These are phyloP conservation scores for Candida ascalaphidarum DNA, from an alignment of 805 yeast species.

Conservation along the genomic window DNA sequence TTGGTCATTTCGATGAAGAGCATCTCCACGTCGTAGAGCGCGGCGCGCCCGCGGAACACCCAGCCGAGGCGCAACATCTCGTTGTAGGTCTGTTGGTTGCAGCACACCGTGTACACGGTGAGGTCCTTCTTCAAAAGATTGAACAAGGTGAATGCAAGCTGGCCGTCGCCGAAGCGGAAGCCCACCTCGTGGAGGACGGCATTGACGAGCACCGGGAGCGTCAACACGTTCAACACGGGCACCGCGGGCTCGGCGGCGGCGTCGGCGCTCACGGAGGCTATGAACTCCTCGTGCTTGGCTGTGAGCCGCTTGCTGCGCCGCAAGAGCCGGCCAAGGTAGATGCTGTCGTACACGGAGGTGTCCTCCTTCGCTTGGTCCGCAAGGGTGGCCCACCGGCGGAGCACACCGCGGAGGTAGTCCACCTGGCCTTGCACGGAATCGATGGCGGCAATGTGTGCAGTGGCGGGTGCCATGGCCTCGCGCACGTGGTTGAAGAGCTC, in stretches of 20 bases:
- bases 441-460: conserved; percentile 11
- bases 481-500: conserved; percentile 1
- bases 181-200: conserved; percentile 14
- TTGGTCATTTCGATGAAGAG: conserved; percentile 29
- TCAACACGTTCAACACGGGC: conserved; percentile 22
- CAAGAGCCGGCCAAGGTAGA: conserved; percentile 8
- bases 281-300: conserved; percentile 10
- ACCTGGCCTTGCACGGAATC: conserved; percentile 7
- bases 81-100: conserved; percentile 35
- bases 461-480: conserved; percentile 12
- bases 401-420: conserved; percentile 8
- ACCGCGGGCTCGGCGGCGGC: conserved; percentile 10
- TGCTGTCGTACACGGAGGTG: conserved; percentile 2
- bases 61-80: conserved; percentile 27
- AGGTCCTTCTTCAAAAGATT: conserved; percentile 25
- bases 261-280: conserved; percentile 7
- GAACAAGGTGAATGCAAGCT: conserved; percentile 25
- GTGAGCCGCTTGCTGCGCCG: conserved; percentile 5
- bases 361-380: conserved; percentile 2
- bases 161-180: conserved; percentile 23
- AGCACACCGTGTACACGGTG: conserved; percentile 21
- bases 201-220: conserved; percentile 30
- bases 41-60: conserved; percentile 30
- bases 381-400: conserved; percentile 5
- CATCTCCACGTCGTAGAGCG: conserved; percentile 25